Base-by-base conservation (phyloP, 1,284 basidiomycete species). In the Ganoderma lingzhi region DNA sequence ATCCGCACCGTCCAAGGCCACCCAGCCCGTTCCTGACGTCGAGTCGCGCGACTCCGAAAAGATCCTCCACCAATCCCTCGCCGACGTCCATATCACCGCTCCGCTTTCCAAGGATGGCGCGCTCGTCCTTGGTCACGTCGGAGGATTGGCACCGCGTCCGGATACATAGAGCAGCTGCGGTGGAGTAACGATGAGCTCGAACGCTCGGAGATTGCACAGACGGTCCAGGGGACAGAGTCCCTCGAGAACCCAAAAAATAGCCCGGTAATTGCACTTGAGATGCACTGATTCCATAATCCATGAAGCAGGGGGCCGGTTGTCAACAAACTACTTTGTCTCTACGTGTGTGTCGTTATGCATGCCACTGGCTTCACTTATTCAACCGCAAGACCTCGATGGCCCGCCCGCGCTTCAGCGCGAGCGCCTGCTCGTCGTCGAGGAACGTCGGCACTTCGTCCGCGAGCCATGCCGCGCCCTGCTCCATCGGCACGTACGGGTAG, bases 91-190 rank as follows among this genome's bases (percentile, higher is more conserved):
- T 61, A 66, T 76, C 63, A 51, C 68, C 28, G 32, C 70, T 4
- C 80, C 81, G 6, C 67, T 77, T 14, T 82, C 83, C 8, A 68
- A 80, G 55, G 84, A 89, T 73, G 92, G 93, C 44, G 82, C 90
- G 39, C 81, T 95, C 66, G 85, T 89, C 53, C 76, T 87, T 28
- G 80, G 83, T 66, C 88, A 87, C 71, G 76, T 95, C 59, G 81
- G n/a, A 23, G 48, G 23, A 28, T 12, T 51, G 48, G 10, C 23
- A 8, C 28, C 48, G 23, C 9, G 3, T 41, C 39, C 39, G 12
- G 42, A 44, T 19, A 44, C 42, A 17, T 19, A 0, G 42, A 44
- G 42, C 15, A 19, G 48, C 23, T 51, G 23, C 48, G 48, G 28
- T 28, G 23, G 23, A 23, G 6, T 41, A 2, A 3, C 5, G 39